Evolutionary conservation across 805 yeast species (phyloP).

Genomic region (Lipomyces starkeyi): DNA sequence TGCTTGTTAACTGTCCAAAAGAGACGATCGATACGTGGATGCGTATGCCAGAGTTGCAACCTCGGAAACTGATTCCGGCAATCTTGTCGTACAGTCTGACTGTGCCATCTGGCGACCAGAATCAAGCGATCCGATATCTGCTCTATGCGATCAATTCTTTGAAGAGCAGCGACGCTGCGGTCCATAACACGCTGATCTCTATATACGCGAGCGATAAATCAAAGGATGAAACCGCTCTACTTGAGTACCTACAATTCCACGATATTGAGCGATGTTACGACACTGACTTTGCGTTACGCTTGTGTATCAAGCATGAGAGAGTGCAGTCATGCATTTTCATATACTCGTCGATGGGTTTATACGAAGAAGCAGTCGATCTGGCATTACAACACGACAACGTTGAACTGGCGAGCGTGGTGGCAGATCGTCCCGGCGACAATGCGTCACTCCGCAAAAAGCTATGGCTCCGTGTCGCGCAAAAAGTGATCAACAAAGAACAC

Average conservation of each 20-base stretch:
- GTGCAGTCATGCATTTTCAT: constrained; percentile 72
- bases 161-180: constrained; percentile 52
- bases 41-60: constrained; percentile 58
- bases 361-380: constrained; percentile 79
- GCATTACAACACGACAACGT: constrained; percentile 68
- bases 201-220: constrained; percentile 61
- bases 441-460: constrained; percentile 65
- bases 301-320: constrained; percentile 66
- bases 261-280: constrained; percentile 55
- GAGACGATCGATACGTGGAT: constrained; percentile 83
- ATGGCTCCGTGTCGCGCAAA: constrained; percentile 71
- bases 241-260: constrained; percentile 57
- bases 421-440: constrained; percentile 60
- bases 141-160: constrained; percentile 58
- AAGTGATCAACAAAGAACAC: constrained; percentile 48
- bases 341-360: constrained; percentile 69
- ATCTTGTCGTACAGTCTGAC: constrained; percentile 59
- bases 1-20: constrained; percentile 70
- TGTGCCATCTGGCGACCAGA: constrained; percentile 52
- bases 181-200: constrained; percentile 75
- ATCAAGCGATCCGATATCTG: constrained; percentile 71
- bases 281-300: constrained; percentile 72
- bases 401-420: constrained; percentile 63
- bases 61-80: constrained; percentile 74
- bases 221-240: constrained; percentile 54